These are phyloP conservation scores for Vitis rupestris DNA, from an alignment of 164 flowering plant genomes.

Conservation along the genomic window DNA sequence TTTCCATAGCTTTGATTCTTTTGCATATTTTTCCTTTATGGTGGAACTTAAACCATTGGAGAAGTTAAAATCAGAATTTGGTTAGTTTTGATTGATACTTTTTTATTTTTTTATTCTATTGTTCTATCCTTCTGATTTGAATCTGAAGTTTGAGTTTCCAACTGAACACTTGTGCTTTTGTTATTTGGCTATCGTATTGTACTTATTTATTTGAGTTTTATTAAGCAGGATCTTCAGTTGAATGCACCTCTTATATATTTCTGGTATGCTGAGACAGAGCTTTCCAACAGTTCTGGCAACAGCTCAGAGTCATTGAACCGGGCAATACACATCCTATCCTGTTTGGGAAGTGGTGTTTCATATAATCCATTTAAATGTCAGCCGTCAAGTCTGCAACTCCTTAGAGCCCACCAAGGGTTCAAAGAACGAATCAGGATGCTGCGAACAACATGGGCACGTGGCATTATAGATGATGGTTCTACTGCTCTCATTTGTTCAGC, in stretches of 20 bases:
- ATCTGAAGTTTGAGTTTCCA: neutral
- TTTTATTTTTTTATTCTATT: too few species aligned
- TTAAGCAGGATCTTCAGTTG: constrained; percentile 61
- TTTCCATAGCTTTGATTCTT: too few species aligned
- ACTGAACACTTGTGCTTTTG: neutral
- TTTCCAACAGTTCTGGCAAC: constrained; percentile 30
- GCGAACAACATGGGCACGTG: constrained; percentile 65
- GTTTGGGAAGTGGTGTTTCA: constrained; percentile 69
- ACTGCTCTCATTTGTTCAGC: constrained; percentile 80
- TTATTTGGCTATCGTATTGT: too few species aligned
- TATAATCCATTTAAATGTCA: constrained; percentile 63
- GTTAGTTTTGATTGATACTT: too few species aligned
- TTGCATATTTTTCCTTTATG: too few species aligned
- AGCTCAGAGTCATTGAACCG: constrained; percentile 49
- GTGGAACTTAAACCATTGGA: too few species aligned
- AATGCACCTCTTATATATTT: constrained; percentile 64
- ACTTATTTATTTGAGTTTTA: neutral
- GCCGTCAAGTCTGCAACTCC: constrained; percentile 65
- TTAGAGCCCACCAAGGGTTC: constrained; percentile 92
- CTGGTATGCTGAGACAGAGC: constrained; percentile 92
- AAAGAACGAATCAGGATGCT: constrained; percentile 56
- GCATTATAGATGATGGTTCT: constrained; percentile 62
- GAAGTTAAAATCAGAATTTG: too few species aligned
- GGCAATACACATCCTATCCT: constrained; percentile 72
- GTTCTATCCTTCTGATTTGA: neutral